These are phyloP conservation scores for Microcera coccophila DNA, from an alignment of 2,329 filamentous ascomycete genomes.

Conservation along the genomic window DNA sequence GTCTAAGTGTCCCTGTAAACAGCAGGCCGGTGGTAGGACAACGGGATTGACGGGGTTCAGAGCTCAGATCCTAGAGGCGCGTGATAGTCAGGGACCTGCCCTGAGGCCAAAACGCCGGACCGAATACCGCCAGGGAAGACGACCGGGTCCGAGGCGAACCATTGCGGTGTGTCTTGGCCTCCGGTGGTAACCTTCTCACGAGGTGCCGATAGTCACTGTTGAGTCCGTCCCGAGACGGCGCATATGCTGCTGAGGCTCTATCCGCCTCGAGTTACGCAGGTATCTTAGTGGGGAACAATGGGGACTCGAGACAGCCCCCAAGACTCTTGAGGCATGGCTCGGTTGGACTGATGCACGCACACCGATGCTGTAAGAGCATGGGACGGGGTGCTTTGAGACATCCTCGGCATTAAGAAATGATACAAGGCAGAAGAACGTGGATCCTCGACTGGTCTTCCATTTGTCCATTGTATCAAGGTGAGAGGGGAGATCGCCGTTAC, in stretches of 20 bases:
- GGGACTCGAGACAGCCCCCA: background rate
- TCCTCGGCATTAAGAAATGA: constrained; percentile 28
- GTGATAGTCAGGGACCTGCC: constrained; percentile 11
- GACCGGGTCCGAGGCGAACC: too few species aligned
- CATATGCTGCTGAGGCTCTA: constrained; percentile 24
- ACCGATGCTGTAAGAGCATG: background rate
- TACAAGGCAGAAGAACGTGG: constrained; percentile 23
- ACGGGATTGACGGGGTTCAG: too few species aligned
- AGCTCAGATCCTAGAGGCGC: constrained; percentile 11
- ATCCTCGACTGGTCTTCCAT: constrained; percentile 28
- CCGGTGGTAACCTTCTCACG: too few species aligned
- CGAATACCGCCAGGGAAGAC: too few species aligned
- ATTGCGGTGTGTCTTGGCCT: too few species aligned
- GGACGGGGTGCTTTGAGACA: constrained; percentile 8
- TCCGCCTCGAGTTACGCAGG: background rate
- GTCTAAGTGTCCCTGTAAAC: too few species aligned
- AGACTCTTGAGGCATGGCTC: background rate
- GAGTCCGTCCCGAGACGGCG: constrained; percentile 17
- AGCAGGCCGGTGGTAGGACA: too few species aligned
- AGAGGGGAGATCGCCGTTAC: background rate
- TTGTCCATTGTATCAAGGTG: constrained; percentile 26
- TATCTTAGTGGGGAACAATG: background rate
- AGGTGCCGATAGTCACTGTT: background rate
- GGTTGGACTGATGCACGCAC: background rate
- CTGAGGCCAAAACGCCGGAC: background rate